Conservation (phyloP, 1,284 basidiomycete species). For the Trametes polyzona region DNA sequence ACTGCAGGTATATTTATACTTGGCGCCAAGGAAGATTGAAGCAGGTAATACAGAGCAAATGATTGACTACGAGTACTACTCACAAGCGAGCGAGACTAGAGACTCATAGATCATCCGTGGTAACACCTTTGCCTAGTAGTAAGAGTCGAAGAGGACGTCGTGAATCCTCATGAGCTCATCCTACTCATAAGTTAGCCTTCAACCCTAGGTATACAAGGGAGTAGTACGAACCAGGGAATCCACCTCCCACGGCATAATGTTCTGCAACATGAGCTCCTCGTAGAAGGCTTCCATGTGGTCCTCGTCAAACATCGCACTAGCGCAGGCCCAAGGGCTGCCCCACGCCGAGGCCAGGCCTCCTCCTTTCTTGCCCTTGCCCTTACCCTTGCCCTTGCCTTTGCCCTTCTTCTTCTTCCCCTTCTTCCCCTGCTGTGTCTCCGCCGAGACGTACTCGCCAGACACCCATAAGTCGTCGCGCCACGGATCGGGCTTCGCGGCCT, state of each 20-base stretch:
- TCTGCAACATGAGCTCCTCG: slow-evolving; percentile 2
- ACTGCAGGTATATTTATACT: too few relatives aligned
- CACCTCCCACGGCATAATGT: slow-evolving; percentile 4
- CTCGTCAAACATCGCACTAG: not conserved
- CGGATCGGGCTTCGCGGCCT: not conserved
- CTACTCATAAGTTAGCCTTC: not conserved
- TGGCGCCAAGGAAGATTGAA: too few relatives aligned
- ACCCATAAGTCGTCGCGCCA: slow-evolving; percentile 1
- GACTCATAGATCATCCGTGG: too few relatives aligned
- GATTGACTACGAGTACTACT: too few relatives aligned
- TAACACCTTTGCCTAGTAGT: too few relatives aligned
- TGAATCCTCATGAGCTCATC: not conserved
- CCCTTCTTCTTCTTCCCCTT: not conserved
- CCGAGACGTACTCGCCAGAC: not conserved
- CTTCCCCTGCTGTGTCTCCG: not conserved
- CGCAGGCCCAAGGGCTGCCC: not conserved
- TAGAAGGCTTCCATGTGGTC: not conserved
- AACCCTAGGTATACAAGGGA: not conserved
- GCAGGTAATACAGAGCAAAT: too few relatives aligned
- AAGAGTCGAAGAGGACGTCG: not conserved
- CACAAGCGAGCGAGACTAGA: too few relatives aligned
- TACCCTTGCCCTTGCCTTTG: not conserved
- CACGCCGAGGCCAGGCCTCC: not conserved
- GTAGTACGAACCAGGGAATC: not conserved
- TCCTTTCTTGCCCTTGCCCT: not conserved